Evolutionary conservation across 2,329 filamentous ascomycete genomes (phyloP), one percentile per base, ranked within the genome.

Genomic region (Dichotomopilus funicola): DNA sequence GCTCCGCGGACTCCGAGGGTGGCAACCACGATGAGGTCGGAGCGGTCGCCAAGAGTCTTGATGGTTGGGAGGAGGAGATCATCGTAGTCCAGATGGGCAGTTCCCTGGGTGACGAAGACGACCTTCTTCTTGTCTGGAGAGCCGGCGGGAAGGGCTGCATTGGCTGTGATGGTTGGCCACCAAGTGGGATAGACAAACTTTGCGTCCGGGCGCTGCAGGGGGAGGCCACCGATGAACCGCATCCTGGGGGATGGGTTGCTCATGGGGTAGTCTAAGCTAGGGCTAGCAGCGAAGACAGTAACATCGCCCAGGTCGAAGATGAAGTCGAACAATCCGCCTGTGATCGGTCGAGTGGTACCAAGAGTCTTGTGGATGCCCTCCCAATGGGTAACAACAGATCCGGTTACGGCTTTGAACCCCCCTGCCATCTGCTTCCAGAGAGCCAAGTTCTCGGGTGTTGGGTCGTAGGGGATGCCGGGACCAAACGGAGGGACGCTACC

Each of bases 71-170:
- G 58, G 11, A 79, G 61, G 2, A 81, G 69, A 34, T 78, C 66
- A 6, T 61, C 60, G 54, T 72, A 72, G 19, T 73, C 64, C 19
- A 62, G 59, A 7, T 68, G 70, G 3, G 76, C 60, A 2, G 77
- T 80, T 4, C 78, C 77, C 60, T 79, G 77, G 1, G 72, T 70
- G 5, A 79, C 75, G 19, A 72, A 67, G 5, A 80, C 65, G 31
- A 80, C 59, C 50, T 70, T 72, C 54, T 72, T 74, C 61, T 64
- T 47, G 45, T 59, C 49, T 1, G 44, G 46, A 1, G 50, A 43
- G 10, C 13, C 37, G 0, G 42, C 19, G 4, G 55, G 46, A 0
- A 62, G 57, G 8, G 55, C 54, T 10, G 58, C 65, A 45, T 72
- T 70, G 12, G 61, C 53, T 8, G 68, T 61, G 12, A 80, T 66